Base-by-base conservation (phyloP, 2,329 filamentous ascomycete genomes). In the Penicillium frequentans region DNA sequence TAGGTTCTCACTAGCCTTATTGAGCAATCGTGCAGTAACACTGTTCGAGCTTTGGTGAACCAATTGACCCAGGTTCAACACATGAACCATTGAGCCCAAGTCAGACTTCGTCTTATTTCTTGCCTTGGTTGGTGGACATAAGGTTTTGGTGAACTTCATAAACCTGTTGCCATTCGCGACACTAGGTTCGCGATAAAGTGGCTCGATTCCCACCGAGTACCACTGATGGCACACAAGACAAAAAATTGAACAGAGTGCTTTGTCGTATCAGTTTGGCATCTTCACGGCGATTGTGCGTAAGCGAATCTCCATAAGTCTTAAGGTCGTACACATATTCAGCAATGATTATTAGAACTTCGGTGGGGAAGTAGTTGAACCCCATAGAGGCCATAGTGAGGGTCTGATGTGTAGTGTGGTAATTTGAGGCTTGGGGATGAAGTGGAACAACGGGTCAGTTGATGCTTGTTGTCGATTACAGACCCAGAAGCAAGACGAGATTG, bases 31-130 rank as follows among this genome's bases (percentile, higher is more conserved):
- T 21, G 84, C 82, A 0, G 84, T 87, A 10, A 80, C 70, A 49
- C 82, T 83, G 62, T 83, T 85, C 55, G 77, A 81, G 58, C 82
- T 82, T 62, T 86, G 81, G 63, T 87, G 84, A 2, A 86, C 83
- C 16, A 88, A 78, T 42, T 69, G 63, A 11, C 77, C 76, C 70
- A 88, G 76, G 64, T 86, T 77, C 37, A 88, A 73, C 11, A 72
- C 67, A 35, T 77, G 78, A 14, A 88, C 81, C 45, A 85, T 69
- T n/a, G 71, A 71, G 0, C 81, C 79, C 21, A 80, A 64, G 39
- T 73, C 68, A 42, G 81, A 63, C 14, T 79, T 78, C 50, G 76
- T 79, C 54, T 77, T 79, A n/a, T 52, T 79, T 23, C 52, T 79
- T 27, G 81, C 75, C 7, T 68, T 68, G 31, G 71, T 50, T 7